Base-by-base conservation (phyloP, 768 basidiomycete species). In the Psilocybe azurescens region DNA sequence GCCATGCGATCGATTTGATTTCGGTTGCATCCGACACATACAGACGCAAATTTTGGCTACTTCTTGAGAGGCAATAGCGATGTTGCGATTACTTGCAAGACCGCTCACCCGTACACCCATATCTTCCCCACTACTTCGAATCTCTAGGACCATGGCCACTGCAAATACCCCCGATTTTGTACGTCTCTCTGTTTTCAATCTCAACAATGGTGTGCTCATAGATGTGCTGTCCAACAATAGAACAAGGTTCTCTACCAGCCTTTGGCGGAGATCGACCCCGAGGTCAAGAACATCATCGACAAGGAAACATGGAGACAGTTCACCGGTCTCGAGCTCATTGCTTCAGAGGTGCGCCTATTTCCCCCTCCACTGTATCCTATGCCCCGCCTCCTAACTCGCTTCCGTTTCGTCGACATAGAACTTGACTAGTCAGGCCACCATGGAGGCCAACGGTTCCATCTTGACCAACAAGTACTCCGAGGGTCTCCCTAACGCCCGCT, bases 401-500 rank as follows among this genome's bases (percentile, higher is more conserved):
- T 24, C 24, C 24, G 24, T 24, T 53, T 44, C 49, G 32, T 8
- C 14, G 38, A 8, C 14, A 32, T 65, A 97, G 97, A 99, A 99
- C 82, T 80, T 99, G 84, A 99, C 97, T 61, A 95, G 94, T 70
- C 85, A 88, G 70, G 95, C 97, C 28, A 89, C 93, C 56, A 96
- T 99, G 91, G 93, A 99, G 79, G 97, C 96, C 65, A 98, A 98
- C 78, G 97, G 97, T 53, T 98, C 97, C 58, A 96, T 99, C 75
- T 77, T 99, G 74, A 98, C 97, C 74, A 97, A 97, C 88, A 99
- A 98, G 81, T 97, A 97, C 84, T 99, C 97, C 20, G 97, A 99
- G 79, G 97, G 97, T 83, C 93, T 99, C 52, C 97, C 97, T n/a
- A 88, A 87, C 58, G 96, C 95, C 49, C 90, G 96, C 61, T 97